phyloP scores from a whole-genome alignment of 2,329 filamentous ascomycete species.

The Talaromyces sp. region DNA sequence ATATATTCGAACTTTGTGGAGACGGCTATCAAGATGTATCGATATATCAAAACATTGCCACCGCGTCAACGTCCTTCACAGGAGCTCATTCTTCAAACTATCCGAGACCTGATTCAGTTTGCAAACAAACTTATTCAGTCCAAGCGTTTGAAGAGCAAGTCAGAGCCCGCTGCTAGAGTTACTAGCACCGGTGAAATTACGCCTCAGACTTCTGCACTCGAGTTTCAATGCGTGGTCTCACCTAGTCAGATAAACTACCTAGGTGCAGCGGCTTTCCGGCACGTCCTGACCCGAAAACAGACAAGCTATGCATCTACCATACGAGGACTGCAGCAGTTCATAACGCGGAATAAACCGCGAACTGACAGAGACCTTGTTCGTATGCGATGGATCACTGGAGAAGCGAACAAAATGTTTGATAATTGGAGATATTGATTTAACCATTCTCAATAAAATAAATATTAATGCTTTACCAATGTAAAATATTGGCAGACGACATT shows the following conservation, averaged over 20 bases:
- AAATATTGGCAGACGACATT: background rate
- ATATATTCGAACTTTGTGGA: constrained; percentile 72
- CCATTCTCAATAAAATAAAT: background rate
- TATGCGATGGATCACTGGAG: constrained; percentile 33
- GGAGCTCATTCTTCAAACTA: constrained; percentile 62
- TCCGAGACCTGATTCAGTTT: constrained; percentile 63
- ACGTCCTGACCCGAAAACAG: constrained; percentile 68
- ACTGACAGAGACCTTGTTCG: constrained; percentile 34
- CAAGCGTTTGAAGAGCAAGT: constrained; percentile 34
- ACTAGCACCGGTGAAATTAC: background rate
- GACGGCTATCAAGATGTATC: constrained; percentile 70
- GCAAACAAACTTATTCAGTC: constrained; percentile 63
- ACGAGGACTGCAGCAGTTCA: constrained; percentile 61
- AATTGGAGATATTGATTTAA: constrained; percentile 33
- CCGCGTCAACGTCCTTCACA: constrained; percentile 51
- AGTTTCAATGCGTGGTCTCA: constrained; percentile 58
- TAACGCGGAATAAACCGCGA: constrained; percentile 37
- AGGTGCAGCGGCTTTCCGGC: constrained; percentile 65
- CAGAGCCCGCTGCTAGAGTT: background rate
- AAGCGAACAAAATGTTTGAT: constrained; percentile 35
- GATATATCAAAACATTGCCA: constrained; percentile 60
- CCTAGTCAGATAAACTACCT: constrained; percentile 62
- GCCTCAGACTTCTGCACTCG: background rate
- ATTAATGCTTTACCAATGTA: background rate
- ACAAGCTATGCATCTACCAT: constrained; percentile 64